Base-by-base conservation (phyloP, 768 basidiomycete species). In the Lactifluus hygrophoroides region DNA sequence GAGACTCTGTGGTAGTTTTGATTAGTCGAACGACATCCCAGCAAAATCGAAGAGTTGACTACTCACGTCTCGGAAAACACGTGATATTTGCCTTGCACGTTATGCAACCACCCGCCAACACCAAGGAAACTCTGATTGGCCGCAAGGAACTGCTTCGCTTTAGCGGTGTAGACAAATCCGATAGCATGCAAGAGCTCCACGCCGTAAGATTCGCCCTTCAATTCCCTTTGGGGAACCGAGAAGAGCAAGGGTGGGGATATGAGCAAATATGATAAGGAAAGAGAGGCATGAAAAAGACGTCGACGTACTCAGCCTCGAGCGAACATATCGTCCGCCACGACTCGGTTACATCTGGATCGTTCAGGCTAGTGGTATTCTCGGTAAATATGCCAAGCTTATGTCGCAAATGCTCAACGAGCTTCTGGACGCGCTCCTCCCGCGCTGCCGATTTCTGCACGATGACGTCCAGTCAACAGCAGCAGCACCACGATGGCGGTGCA, bases 81-180 rank as follows among this genome's bases (percentile, higher is more conserved):
- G 67, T 94, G 91, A 50, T 92, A 94, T 73, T 91, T 93, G 13
- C 88, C 89, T 69, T 91, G 89, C 3, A 93, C 89, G 55, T 90
- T 90, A 70, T 94, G 92, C 57, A 94, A 69, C 92, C 92, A 95
- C 7, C 93, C 92, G 13, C 92, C 92, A 16, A 95, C 85, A 27
- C 92, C 92, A 49, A 92, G 75, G 11, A 81, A 74, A 0, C 83
- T 76, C 76, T 82, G 63, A 72, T 81, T 76, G 17, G 88, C 83
- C 0, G 91, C 92, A 0, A 90, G 77, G 66, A 84, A 84, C 37
- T 93, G 90, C 67, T 89, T 92, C 6, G 86, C 83, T 69, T 92
- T 94, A 27, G 86, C 79, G 19, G 74, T 71, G 69, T 95, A 95
- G 5, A 90, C 88, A 62, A 91, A 90, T 2, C 92, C 92, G 62